Evolutionary conservation across 352 stramenopile genomes (phyloP).

Genomic region (Phytophthora sp.): DNA sequence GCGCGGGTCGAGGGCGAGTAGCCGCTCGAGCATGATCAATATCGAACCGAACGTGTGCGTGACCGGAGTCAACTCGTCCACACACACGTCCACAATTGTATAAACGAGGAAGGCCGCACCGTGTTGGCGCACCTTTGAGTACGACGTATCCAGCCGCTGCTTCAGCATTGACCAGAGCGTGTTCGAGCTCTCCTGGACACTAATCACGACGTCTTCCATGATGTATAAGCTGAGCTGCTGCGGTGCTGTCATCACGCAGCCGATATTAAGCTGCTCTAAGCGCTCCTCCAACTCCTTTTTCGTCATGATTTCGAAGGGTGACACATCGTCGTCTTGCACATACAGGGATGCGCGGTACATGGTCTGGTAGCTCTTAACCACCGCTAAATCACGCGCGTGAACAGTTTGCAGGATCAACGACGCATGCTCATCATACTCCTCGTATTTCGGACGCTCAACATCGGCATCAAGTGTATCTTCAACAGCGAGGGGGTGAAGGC

Average conservation of each 20-base stretch:
- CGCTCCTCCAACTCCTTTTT: constrained; percentile 69
- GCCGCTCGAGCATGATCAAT: constrained; percentile 69
- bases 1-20: constrained; percentile 59
- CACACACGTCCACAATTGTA: constrained; percentile 81
- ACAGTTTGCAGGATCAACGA: constrained; percentile 77
- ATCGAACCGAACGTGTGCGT: constrained; percentile 75
- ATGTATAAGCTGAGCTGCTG: constrained; percentile 83
- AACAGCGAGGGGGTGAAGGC: constrained; percentile 82
- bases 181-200: constrained; percentile 61
- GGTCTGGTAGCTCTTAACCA: constrained; percentile 71
- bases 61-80: constrained; percentile 82
- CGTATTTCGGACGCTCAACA: constrained; percentile 83
- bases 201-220: constrained; percentile 76
- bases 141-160: constrained; percentile 69
- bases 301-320: constrained; percentile 65
- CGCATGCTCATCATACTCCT: constrained; percentile 86
- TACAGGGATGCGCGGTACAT: constrained; percentile 80
- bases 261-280: constrained; percentile 61
- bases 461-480: constrained; percentile 85
- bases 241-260: constrained; percentile 71
- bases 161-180: constrained; percentile 65
- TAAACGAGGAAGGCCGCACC: constrained; percentile 76
- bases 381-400: constrained; percentile 52
- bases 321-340: constrained; percentile 51
- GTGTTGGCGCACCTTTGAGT: constrained; percentile 85